Evolutionary conservation across 2,329 filamentous ascomycete species (phyloP).

Genomic region (Colletotrichum costaricense): DNA sequence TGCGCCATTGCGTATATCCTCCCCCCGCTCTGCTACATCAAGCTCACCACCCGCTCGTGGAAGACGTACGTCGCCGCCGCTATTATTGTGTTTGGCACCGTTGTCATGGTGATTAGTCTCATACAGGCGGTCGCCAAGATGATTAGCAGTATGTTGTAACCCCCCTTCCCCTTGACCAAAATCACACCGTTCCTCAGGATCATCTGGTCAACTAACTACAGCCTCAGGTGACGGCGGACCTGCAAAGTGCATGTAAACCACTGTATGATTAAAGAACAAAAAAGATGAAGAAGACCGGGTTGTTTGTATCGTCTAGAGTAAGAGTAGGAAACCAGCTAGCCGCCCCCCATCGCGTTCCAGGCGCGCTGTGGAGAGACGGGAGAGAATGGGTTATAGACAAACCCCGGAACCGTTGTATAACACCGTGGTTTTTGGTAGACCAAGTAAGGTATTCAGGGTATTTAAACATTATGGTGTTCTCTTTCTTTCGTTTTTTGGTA

Average conservation of each 20-base stretch:
- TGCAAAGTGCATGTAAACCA: conserved; percentile 31
- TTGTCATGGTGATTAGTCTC: conserved; percentile 85
- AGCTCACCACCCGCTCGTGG: conserved; percentile 82
- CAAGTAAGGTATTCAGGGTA: too few species aligned
- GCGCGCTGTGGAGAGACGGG: not conserved
- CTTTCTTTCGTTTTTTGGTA: not conserved
- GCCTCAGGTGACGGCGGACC: conserved; percentile 21
- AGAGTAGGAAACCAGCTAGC: not conserved
- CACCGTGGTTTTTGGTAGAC: not conserved
- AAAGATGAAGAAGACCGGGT: not conserved
- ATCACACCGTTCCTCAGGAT: not conserved
- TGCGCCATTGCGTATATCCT: conserved; percentile 95
- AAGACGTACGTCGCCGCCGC: conserved; percentile 78
- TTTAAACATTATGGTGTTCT: too few species aligned
- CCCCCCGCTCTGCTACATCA: conserved; percentile 94
- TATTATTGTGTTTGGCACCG: conserved; percentile 80
- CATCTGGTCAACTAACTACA: not conserved
- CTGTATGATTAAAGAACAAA: conserved; percentile 9
- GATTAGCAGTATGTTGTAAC: conserved; percentile 52
- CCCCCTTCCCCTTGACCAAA: too few species aligned
- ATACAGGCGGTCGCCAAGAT: conserved; percentile 80
- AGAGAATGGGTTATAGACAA: not conserved
- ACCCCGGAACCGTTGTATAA: not conserved
- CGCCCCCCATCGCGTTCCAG: not conserved
- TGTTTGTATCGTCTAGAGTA: not conserved